phyloP scores from a whole-genome alignment of 805 yeast species.

The Saccharomycopsis lassenensis region DNA sequence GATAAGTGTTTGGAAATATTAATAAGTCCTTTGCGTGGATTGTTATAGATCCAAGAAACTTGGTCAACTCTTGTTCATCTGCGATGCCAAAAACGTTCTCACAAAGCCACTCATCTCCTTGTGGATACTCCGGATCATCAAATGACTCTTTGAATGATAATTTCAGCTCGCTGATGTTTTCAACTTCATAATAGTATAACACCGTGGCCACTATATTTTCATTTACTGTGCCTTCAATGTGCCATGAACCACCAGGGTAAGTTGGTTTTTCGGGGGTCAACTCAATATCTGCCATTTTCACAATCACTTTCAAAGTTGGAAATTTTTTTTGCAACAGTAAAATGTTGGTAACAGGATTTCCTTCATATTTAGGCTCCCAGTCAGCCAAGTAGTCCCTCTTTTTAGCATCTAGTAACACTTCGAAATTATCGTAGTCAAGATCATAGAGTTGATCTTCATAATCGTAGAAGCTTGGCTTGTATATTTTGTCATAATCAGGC shows the following conservation, averaged over 20 bases:
- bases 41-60: conserved; percentile 23
- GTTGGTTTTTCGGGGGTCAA: conserved; percentile 31
- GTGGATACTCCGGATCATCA: conserved; percentile 28
- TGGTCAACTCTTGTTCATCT: conserved; percentile 24
- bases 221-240: conserved; percentile 31
- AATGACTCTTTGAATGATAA: conserved; percentile 25
- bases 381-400: too few relatives aligned
- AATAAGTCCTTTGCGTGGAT: conserved; percentile 24
- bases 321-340: conserved; percentile 1
- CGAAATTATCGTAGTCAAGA: too few relatives aligned
- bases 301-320: conserved; percentile 27
- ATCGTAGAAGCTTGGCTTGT: too few relatives aligned
- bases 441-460: too few relatives aligned
- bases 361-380: neutral
- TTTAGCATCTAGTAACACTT: too few relatives aligned
- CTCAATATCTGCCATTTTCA: conserved; percentile 31
- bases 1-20: conserved; percentile 30
- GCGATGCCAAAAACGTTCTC: conserved; percentile 24
- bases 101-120: conserved; percentile 24
- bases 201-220: conserved; percentile 34
- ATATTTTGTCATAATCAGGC: too few relatives aligned
- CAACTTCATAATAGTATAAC: conserved; percentile 30
- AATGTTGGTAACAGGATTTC: neutral
- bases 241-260: conserved; percentile 34
- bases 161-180: conserved; percentile 28